Evolutionary conservation across 768 basidiomycete species (phyloP).

Genomic region (Boletus rubroflammeus): DNA sequence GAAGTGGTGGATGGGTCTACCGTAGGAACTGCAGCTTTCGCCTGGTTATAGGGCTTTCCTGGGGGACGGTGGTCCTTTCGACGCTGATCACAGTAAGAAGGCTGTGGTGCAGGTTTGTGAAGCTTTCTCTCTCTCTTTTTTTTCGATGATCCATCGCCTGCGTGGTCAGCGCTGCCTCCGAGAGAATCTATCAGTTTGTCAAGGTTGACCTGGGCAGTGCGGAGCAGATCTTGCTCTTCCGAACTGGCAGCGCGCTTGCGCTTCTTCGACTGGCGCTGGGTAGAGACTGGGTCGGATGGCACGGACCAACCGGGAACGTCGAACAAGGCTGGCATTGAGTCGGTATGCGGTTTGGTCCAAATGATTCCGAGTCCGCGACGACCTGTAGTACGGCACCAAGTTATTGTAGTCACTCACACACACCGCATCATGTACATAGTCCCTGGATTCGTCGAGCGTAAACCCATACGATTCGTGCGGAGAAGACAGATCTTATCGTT

Average conservation of each 20-base stretch:
- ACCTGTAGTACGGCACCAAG: too few species aligned
- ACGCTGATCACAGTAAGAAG: slow-evolving; percentile 7
- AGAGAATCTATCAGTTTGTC: slow-evolving; percentile 59
- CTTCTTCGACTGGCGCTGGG: slow-evolving; percentile 34
- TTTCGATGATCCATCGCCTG: slow-evolving; percentile 19
- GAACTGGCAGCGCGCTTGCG: slow-evolving; percentile 50
- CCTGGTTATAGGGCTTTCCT: not conserved
- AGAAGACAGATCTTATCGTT: not conserved
- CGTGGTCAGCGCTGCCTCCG: slow-evolving; percentile 24
- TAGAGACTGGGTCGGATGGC: slow-evolving; percentile 38
- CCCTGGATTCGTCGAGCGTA: not conserved
- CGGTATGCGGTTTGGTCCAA: not conserved
- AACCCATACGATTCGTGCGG: not conserved
- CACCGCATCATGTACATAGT: not conserved
- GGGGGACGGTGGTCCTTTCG: not conserved
- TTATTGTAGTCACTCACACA: not conserved
- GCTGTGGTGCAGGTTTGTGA: not conserved
- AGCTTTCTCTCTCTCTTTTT: slow-evolving; percentile 17
- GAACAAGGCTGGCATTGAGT: slow-evolving; percentile 42
- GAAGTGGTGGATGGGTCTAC: slow-evolving; percentile 9
- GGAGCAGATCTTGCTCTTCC: slow-evolving; percentile 37
- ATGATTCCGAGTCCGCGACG: slow-evolving; percentile 5
- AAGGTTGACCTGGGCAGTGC: slow-evolving; percentile 47
- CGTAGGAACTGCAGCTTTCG: slow-evolving; percentile 9
- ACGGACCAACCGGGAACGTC: slow-evolving; percentile 70